Evolutionary conservation across 306 rosid species (phyloP).

Genomic region (Pterocarpus santalinus): DNA sequence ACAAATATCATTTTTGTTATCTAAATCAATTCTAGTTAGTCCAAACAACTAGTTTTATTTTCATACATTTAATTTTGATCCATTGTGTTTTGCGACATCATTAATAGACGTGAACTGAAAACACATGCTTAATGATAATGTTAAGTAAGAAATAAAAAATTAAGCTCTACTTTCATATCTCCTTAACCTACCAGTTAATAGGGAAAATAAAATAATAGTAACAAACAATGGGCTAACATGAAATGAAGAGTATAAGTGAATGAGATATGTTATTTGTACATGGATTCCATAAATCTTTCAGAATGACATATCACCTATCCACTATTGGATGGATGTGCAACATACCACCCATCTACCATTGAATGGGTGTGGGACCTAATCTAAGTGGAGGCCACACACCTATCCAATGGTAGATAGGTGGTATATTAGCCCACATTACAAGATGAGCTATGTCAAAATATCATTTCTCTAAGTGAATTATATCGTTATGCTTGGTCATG

Average conservation of each 20-base stretch:
- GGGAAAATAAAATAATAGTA: not conserved
- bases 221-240: not conserved
- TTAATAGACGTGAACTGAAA: not conserved
- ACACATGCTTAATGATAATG: not conserved
- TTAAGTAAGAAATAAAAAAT: not conserved
- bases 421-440: too few species aligned
- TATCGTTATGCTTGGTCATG: constrained; percentile 73
- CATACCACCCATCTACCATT: too few species aligned
- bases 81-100: not conserved
- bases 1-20: not conserved
- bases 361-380: too few species aligned
- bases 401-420: too few species aligned
- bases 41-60: too few species aligned
- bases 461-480: too few species aligned
- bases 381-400: too few species aligned
- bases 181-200: not conserved
- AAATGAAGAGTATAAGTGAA: not conserved
- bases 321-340: too few species aligned
- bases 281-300: too few species aligned
- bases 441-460: too few species aligned
- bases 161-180: not conserved
- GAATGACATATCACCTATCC: too few species aligned
- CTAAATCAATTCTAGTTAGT: not conserved
- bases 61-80: not conserved
- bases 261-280: too few species aligned